Conservation (phyloP, 2,329 filamentous ascomycete genomes). For the Colletotrichum orchidophilum region DNA sequence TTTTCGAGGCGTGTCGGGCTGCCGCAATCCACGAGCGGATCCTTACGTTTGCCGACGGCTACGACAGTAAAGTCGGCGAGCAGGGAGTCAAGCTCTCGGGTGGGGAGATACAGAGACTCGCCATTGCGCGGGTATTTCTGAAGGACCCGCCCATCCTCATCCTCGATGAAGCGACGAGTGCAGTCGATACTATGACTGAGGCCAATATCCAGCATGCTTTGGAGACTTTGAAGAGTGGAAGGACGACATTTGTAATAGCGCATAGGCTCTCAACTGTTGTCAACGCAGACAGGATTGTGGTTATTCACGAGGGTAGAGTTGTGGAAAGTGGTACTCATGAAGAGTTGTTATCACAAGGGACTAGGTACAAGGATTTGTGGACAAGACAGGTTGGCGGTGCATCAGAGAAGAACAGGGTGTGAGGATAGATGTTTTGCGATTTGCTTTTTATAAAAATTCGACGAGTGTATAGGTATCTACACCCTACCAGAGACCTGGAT, state of each 20-base stretch:
- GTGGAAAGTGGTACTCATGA: conserved; percentile 1
- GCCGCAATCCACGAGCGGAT: conserved; percentile 68
- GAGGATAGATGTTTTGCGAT: background rate
- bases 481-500: background rate
- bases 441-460: background rate
- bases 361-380: conserved; percentile 64
- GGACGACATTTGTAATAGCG: conserved; percentile 23
- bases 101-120: conserved; percentile 76
- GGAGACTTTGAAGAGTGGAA: conserved; percentile 59
- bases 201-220: conserved; percentile 71
- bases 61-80: conserved; percentile 71
- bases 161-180: conserved; percentile 75
- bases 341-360: conserved; percentile 55
- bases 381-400: conserved; percentile 48
- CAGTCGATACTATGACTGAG: conserved; percentile 72
- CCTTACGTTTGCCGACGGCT: conserved; percentile 61
- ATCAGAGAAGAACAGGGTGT: background rate
- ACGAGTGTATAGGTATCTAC: background rate
- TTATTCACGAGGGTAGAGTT: conserved; percentile 11
- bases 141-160: conserved; percentile 72
- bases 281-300: conserved; percentile 11
- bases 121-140: conserved; percentile 76
- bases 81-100: conserved; percentile 75
- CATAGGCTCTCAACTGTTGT: conserved; percentile 23
- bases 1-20: conserved; percentile 41